Evolutionary conservation across 345 rosid genomes (phyloP).

Genomic region (Rhizophora mangle): DNA sequence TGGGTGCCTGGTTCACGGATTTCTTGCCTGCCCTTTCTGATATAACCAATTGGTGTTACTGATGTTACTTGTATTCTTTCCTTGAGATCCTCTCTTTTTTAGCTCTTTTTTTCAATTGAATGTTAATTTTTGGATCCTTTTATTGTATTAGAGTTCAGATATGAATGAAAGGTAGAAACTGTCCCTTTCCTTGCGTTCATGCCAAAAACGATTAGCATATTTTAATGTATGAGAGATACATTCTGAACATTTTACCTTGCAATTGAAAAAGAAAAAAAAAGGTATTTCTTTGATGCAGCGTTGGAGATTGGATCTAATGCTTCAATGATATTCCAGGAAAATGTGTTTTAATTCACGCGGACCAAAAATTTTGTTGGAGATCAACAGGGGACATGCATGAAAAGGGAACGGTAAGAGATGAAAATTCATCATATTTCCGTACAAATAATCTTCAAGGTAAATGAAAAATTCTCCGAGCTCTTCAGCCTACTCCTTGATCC

Average conservation of each 20-base stretch:
- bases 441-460: too few species aligned
- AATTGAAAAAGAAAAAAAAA: neutral
- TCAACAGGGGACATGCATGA: too few species aligned
- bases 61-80: constrained; percentile 24
- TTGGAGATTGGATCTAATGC: too few species aligned
- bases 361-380: too few species aligned
- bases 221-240: constrained; percentile 4
- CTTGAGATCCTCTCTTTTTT: constrained; percentile 9
- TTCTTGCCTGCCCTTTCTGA: constrained; percentile 15
- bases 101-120: neutral
- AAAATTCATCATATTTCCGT: neutral
- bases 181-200: neutral
- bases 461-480: neutral
- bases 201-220: neutral
- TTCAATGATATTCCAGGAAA: too few species aligned
- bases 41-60: neutral
- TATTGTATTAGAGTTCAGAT: constrained; percentile 5
- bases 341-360: too few species aligned
- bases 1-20: constrained; percentile 9
- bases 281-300: too few species aligned
- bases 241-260: neutral
- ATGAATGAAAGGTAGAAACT: neutral
- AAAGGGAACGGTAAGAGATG: too few species aligned
- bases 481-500: constrained; percentile 13
- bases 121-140: neutral